Evolutionary conservation across 2,329 filamentous ascomycete species (phyloP).

Genomic region (Thelonectria blattea): DNA sequence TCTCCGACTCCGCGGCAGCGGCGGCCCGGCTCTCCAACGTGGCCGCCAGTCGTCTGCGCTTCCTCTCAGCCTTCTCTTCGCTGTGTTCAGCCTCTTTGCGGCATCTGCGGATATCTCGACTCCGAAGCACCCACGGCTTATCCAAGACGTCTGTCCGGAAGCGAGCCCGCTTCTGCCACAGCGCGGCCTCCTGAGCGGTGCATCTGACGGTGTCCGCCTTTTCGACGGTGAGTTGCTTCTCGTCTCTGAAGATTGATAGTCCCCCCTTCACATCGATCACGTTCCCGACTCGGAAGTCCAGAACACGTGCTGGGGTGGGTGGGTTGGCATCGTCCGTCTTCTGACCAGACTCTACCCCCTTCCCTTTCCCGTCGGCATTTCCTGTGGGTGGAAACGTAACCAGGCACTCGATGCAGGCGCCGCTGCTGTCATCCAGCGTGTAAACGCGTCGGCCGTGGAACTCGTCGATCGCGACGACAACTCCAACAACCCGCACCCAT

Average conservation of each 20-base stretch:
- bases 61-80: conserved; percentile 36
- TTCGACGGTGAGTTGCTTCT: conserved; percentile 59
- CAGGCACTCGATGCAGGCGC: conserved; percentile 59
- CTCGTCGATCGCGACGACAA: conserved; percentile 69
- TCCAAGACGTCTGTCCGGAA: conserved; percentile 59
- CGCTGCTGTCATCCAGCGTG: conserved; percentile 71
- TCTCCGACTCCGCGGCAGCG: conserved; percentile 13
- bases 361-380: conserved; percentile 5
- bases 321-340: conserved; percentile 14
- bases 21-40: conserved; percentile 19
- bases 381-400: conserved; percentile 19
- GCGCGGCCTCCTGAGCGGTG: conserved; percentile 62
- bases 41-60: conserved; percentile 33
- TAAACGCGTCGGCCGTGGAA: conserved; percentile 54
- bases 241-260: conserved; percentile 53
- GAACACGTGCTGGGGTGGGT: conserved; percentile 17
- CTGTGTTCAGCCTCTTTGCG: conserved; percentile 53
- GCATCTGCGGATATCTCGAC: conserved; percentile 56
- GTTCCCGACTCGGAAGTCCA: conserved; percentile 55
- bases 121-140: conserved; percentile 61
- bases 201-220: conserved; percentile 55
- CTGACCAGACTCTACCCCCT: conserved; percentile 6
- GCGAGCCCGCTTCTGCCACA: conserved; percentile 61
- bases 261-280: conserved; percentile 64
- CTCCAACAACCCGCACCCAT: conserved; percentile 74